phyloP scores from a whole-genome alignment of 176 grass and related monocot genomes.

The Bromus sterilis region DNA sequence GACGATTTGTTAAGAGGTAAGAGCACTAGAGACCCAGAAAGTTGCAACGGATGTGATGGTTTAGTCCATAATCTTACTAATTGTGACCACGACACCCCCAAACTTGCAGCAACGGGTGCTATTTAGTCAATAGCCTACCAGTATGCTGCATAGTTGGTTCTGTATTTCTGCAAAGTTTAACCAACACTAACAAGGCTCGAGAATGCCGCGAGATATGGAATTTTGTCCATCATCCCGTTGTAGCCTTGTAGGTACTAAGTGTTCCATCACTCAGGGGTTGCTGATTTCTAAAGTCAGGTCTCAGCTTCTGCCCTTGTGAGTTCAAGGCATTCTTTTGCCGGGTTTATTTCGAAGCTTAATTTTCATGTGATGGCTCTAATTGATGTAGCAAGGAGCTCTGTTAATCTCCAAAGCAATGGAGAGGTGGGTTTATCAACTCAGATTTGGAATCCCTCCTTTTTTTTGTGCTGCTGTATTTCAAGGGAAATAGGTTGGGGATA shows the following conservation, averaged over 20 bases:
- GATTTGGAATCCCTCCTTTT: conserved; percentile 9
- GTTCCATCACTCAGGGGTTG: neutral
- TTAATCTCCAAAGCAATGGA: conserved; percentile 25
- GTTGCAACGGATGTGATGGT: no score
- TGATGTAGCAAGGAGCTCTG: conserved; percentile 11
- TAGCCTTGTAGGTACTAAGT: neutral
- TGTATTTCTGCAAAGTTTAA: neutral
- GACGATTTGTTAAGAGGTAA: no score
- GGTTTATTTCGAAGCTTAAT: neutral
- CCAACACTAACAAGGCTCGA: neutral
- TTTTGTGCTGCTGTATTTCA: conserved; percentile 48
- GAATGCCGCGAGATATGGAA: conserved; percentile 5
- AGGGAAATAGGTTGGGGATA: conserved; percentile 34
- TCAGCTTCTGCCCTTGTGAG: neutral
- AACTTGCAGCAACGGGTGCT: no score
- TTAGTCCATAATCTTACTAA: no score
- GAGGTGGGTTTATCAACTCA: conserved; percentile 1
- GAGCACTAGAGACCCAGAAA: no score
- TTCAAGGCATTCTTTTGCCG: conserved; percentile 28
- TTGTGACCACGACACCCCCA: no score
- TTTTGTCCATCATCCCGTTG: neutral
- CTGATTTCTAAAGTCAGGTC: neutral
- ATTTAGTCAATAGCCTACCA: no score
- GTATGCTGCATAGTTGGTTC: conserved; percentile 33
- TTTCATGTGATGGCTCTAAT: neutral